Conservation (phyloP, 2,329 filamentous ascomycete species). For the Verticillium dahliae region DNA sequence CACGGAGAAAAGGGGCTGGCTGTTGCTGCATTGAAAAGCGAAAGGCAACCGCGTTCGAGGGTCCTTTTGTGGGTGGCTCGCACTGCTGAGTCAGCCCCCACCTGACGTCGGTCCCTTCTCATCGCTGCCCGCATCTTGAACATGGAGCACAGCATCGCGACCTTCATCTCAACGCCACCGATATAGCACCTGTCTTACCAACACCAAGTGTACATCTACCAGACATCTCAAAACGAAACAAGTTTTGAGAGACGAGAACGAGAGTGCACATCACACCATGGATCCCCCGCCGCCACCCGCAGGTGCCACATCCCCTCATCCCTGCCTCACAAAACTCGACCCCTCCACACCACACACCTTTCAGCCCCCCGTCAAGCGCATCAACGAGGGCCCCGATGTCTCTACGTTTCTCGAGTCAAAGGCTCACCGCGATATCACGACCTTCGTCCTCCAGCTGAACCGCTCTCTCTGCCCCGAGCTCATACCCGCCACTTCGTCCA, state of each 20-base stretch:
- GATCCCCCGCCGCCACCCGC: not conserved
- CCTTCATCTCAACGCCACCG: not conserved
- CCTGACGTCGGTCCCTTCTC: not conserved
- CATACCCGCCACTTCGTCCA: constrained; percentile 22
- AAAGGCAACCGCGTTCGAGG: too few relatives aligned
- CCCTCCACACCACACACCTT: constrained; percentile 49
- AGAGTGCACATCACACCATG: not conserved
- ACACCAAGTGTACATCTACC: too few relatives aligned
- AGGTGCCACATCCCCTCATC: not conserved
- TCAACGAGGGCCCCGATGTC: constrained; percentile 81
- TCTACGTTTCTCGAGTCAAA: constrained; percentile 69
- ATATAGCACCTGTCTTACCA: too few relatives aligned
- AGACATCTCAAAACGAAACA: too few relatives aligned
- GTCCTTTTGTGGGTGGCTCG: not conserved
- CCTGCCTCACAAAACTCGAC: constrained; percentile 41
- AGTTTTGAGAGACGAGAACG: too few relatives aligned
- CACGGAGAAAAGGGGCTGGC: not conserved
- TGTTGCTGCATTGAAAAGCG: too few relatives aligned
- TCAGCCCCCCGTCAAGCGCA: constrained; percentile 65
- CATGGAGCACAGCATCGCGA: not conserved
- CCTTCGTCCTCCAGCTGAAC: constrained; percentile 87
- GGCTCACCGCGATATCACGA: constrained; percentile 81
- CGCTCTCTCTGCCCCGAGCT: constrained; percentile 72
- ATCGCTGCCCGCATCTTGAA: not conserved
- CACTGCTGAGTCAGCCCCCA: not conserved